Conservation (phyloP, 306 rosid species). For the Prunus armeniaca region DNA sequence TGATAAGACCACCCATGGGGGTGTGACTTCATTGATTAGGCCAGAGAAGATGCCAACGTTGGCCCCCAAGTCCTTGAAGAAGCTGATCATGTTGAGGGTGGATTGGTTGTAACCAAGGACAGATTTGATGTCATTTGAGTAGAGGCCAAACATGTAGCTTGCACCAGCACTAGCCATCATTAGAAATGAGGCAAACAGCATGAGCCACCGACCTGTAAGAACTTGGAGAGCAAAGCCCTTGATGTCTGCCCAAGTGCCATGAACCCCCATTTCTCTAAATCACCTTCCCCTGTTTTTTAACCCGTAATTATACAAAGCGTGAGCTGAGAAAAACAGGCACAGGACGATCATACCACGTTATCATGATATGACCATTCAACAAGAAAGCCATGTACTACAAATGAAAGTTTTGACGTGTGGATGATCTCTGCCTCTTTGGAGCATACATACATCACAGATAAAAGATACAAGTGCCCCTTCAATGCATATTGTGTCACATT, state of each 20-base stretch:
- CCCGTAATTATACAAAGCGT: too few species aligned
- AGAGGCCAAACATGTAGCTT: conserved; percentile 30
- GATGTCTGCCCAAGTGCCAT: background rate
- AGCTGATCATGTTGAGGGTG: conserved; percentile 21
- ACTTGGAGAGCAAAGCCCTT: conserved; percentile 19
- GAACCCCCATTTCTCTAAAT: background rate
- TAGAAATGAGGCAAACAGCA: conserved; percentile 22
- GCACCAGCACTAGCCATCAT: conserved; percentile 26
- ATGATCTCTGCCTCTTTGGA: too few species aligned
- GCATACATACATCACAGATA: background rate
- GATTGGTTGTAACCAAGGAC: conserved; percentile 26
- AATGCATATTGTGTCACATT: too few species aligned
- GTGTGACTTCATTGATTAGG: conserved; percentile 22
- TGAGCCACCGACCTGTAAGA: conserved; percentile 22
- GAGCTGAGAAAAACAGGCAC: background rate
- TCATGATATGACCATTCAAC: background rate
- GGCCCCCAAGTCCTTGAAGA: conserved; percentile 32
- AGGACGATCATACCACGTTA: background rate
- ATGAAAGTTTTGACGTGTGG: background rate
- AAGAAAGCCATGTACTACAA: background rate
- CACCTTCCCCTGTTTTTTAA: background rate
- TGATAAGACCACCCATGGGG: conserved; percentile 21
- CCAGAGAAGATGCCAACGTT: conserved; percentile 19
- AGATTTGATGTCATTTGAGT: conserved; percentile 25
- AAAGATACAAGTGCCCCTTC: background rate